A percentile compares a stretch with the other conserved stretches of the same genome.
Evolutionary conservation across 495 filamentous ascomycete genomes (phyloP).

Genomic region (Neurospora discreta): DNA sequence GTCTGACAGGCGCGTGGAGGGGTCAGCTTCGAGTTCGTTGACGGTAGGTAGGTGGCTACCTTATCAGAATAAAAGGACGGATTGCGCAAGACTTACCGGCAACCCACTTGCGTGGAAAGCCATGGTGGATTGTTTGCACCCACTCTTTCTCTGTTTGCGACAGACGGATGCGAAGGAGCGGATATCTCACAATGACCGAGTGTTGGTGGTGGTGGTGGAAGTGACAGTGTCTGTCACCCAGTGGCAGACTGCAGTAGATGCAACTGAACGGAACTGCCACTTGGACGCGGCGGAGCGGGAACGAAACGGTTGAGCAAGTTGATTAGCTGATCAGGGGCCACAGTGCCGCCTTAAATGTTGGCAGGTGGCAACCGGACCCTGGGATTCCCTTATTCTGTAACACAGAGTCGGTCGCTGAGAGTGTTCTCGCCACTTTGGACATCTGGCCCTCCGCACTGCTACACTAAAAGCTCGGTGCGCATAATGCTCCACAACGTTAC

Average conservation of each 20-base stretch:
- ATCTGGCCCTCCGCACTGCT: not conserved
- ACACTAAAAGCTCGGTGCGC: not conserved
- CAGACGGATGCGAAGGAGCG: not conserved
- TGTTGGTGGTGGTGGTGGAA: slow-evolving; percentile 1
- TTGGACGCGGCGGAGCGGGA: not conserved
- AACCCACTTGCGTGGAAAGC: slow-evolving; percentile 32
- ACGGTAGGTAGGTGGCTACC: not conserved
- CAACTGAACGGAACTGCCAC: not conserved
- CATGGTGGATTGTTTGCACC: slow-evolving; percentile 17
- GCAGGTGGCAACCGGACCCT: not conserved
- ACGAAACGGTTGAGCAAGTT: not conserved
- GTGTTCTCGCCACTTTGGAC: not conserved
- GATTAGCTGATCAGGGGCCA: slow-evolving; percentile 4
- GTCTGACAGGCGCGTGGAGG: slow-evolving; percentile 16
- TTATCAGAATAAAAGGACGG: too few relatives aligned
- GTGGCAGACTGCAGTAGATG: slow-evolving; percentile 4
- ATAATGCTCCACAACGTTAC: not conserved
- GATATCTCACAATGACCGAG: not conserved
- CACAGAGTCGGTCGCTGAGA: not conserved
- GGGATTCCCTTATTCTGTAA: slow-evolving; percentile 2
- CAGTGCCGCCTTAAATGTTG: not conserved
- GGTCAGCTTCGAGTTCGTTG: not conserved
- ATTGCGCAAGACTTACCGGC: slow-evolving; percentile 22
- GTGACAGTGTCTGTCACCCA: not conserved
- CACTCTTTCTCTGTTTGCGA: slow-evolving; percentile 4